Conservation (phyloP, 495 filamentous ascomycete genomes). For the Cercophora samala region DNA sequence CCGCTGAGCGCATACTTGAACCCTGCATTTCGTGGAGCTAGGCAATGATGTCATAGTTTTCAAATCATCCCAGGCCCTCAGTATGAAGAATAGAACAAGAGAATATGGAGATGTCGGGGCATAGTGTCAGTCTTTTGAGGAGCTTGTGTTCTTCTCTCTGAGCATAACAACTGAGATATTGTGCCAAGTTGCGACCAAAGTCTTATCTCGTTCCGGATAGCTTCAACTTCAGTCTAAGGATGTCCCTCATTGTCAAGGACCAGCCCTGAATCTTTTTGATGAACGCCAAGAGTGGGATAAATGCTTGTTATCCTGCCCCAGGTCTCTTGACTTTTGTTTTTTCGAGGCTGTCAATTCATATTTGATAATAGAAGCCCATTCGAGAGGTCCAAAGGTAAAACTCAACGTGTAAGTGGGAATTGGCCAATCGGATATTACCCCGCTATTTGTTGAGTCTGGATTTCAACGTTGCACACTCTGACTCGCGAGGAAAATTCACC, state of each 20-base stretch:
- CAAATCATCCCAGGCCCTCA: background rate
- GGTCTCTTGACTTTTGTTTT: background rate
- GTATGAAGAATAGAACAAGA: background rate
- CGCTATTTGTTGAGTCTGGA: background rate
- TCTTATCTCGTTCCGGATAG: background rate
- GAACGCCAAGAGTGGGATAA: background rate
- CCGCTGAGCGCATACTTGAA: background rate
- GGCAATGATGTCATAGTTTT: background rate
- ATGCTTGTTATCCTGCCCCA: background rate
- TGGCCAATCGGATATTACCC: background rate
- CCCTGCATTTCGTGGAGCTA: background rate
- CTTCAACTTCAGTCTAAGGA: background rate
- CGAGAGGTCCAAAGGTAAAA: background rate
- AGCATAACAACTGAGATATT: background rate
- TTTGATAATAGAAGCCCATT: background rate
- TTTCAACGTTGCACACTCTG: background rate
- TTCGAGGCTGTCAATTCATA: background rate
- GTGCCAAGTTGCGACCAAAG: background rate
- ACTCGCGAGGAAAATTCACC: background rate
- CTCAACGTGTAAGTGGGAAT: background rate
- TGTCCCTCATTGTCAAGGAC: background rate
- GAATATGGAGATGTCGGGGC: background rate
- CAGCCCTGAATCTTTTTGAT: background rate
- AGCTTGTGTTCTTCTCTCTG: background rate
- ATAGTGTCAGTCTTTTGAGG: background rate